Base-by-base conservation (phyloP, 257 asterid species). In the Solanum etuberosum region DNA sequence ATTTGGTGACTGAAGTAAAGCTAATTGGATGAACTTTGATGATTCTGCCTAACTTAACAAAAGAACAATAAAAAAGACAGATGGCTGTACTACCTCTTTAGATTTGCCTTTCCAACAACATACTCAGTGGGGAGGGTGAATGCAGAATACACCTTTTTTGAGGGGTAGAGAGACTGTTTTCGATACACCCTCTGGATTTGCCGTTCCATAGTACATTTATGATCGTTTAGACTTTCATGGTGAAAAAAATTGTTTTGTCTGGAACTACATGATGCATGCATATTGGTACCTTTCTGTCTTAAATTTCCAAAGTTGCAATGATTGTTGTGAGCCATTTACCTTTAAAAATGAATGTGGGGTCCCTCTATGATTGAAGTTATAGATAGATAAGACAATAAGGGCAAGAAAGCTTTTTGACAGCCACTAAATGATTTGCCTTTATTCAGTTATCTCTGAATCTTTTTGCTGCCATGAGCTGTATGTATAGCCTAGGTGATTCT, bases 281-380 rank as follows among this genome's bases (percentile, higher is more conserved):
- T 84, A 61, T 61, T n/a, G 21, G 86, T 61, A 34, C 43, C 37
- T 84, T 84, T 63, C 27, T 31, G 81, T 65, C 80, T 65, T 84
- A 65, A 38, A 65, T 65, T 65, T 84, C 81, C 78, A 13, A 40
- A 9, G 87, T 67, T 40, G 29, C 65, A 86, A 88, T 88, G 85
- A 88, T 88, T 86, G 88, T 67, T 51, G 59, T 59, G 81, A 42
- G 73, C 63, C 48, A 83, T 63, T 57, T 48, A 34, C 81, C 65
- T 9, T 46, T 37, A 65, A 77, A 87, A 46, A 77, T 87, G 31
- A 68, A n/a, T 4, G 63, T 84, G 85, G 88, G 89, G 80, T 67
- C 48, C 18, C 82, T 76, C 34, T 70, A 71, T 89, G 77, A 87
- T 89, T 85, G 88, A 80, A 78, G 54, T 6, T 34, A 59, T 82